Evolutionary conservation across 2,329 filamentous ascomycete species (phyloP).

Genomic region (Domatiomyces catenatus): DNA sequence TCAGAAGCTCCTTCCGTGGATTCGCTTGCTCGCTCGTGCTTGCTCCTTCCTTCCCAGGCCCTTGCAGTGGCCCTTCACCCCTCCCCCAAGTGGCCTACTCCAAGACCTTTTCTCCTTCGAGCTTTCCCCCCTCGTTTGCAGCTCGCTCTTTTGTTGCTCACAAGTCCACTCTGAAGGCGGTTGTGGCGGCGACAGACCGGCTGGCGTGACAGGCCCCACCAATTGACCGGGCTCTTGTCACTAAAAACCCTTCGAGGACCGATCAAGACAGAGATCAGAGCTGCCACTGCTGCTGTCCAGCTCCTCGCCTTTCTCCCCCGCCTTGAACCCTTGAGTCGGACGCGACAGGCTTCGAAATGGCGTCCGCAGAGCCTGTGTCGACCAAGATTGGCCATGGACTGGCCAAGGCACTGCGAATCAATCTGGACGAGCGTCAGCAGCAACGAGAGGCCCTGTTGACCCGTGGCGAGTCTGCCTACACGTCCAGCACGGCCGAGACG

Average conservation of each 20-base stretch:
- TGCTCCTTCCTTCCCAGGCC: background rate
- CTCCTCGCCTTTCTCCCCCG: background rate
- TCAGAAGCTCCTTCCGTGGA: too few species aligned
- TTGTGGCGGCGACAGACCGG: too few species aligned
- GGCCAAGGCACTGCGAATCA: conserved; percentile 70
- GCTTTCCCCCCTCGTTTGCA: background rate
- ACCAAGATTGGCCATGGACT: conserved; percentile 55
- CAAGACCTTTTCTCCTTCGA: background rate
- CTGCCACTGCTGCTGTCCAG: background rate
- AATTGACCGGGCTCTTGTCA: too few species aligned
- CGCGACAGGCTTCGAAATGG: background rate
- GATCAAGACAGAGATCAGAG: background rate
- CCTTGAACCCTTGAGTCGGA: background rate
- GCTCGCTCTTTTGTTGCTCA: background rate
- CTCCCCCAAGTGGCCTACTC: too few species aligned
- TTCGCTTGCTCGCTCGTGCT: background rate
- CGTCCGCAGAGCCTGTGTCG: conserved; percentile 14
- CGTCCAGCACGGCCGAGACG: conserved; percentile 53
- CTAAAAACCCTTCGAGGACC: too few species aligned
- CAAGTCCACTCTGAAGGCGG: too few species aligned
- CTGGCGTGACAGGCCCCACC: too few species aligned
- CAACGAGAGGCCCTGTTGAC: conserved; percentile 45
- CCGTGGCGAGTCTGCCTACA: conserved; percentile 65
- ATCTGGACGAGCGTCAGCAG: conserved; percentile 50
- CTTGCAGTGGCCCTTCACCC: background rate